Conservation (phyloP, 2,329 filamentous ascomycete species). For the Hymenoscyphus scutula region DNA sequence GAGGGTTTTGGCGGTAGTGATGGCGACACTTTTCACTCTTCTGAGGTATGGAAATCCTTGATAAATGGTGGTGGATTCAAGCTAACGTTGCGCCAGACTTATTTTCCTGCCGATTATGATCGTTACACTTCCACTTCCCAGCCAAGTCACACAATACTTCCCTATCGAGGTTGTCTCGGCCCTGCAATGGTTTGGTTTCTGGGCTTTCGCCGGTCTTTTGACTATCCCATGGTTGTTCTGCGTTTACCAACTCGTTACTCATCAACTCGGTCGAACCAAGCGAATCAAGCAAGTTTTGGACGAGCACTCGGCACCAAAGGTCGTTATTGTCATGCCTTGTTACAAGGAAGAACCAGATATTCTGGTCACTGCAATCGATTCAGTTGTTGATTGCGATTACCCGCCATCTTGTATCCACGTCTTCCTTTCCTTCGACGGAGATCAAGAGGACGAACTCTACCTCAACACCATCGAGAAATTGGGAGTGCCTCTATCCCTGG, state of each 20-base stretch:
- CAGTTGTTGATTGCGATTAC: conserved; percentile 91
- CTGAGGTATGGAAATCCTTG: conserved; percentile 58
- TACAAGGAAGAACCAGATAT: conserved; percentile 89
- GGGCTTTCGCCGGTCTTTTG: conserved; percentile 81
- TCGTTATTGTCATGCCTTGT: conserved; percentile 94
- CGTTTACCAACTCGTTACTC: conserved; percentile 85
- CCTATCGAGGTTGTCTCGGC: conserved; percentile 65
- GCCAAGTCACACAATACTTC: conserved; percentile 68
- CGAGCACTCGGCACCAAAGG: conserved; percentile 83
- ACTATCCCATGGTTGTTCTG: conserved; percentile 91
- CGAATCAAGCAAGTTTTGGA: conserved; percentile 82
- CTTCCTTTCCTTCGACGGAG: conserved; percentile 93
- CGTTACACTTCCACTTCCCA: conserved; percentile 82
- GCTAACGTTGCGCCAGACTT: conserved; percentile 47
- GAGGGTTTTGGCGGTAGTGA: conserved; percentile 70
- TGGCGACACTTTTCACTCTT: conserved; percentile 70
- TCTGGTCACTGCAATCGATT: conserved; percentile 82
- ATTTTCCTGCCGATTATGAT: conserved; percentile 94
- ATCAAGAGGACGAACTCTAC: conserved; percentile 84
- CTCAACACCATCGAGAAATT: conserved; percentile 81
- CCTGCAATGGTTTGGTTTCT: conserved; percentile 95
- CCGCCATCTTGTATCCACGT: conserved; percentile 89
- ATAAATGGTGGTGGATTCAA: neutral
- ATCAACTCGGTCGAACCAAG: conserved; percentile 77
- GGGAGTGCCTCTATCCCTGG: conserved; percentile 73